Conservation (phyloP, 495 filamentous ascomycete genomes). For the Cenococcum geophilum region DNA sequence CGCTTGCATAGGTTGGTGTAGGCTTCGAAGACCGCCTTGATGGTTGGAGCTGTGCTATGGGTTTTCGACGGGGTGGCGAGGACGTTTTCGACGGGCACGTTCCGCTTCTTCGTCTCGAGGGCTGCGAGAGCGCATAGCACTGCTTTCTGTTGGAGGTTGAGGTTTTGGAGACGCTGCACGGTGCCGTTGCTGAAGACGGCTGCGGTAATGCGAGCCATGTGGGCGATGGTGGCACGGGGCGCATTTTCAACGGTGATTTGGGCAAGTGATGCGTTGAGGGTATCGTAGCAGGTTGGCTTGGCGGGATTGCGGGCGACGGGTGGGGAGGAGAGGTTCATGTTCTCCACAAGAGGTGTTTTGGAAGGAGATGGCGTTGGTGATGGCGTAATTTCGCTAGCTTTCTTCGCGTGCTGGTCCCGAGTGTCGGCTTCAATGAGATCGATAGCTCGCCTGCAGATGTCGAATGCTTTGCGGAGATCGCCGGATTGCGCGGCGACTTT, state of each 20-base stretch:
- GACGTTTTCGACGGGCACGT: slow-evolving; percentile 26
- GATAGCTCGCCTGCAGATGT: slow-evolving; percentile 82
- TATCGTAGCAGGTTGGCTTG: slow-evolving; percentile 18
- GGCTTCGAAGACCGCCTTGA: slow-evolving; percentile 69
- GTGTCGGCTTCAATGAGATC: slow-evolving; percentile 86
- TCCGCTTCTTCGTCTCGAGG: slow-evolving; percentile 58
- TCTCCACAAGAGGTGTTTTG: slow-evolving; percentile 58
- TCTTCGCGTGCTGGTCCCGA: slow-evolving; percentile 53
- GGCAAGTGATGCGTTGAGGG: slow-evolving; percentile 41
- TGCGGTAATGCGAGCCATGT: slow-evolving; percentile 83
- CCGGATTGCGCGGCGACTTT: slow-evolving; percentile 92
- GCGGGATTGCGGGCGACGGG: slow-evolving; percentile 30
- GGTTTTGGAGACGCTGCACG: slow-evolving; percentile 68
- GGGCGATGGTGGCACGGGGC: slow-evolving; percentile 79
- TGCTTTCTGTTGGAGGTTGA: slow-evolving; percentile 96
- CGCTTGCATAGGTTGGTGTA: slow-evolving; percentile 75
- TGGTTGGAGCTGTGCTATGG: slow-evolving; percentile 53
- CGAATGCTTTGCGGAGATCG: slow-evolving; percentile 91
- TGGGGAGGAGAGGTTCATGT: slow-evolving; percentile 63
- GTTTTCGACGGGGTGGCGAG: slow-evolving; percentile 53
- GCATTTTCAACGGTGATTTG: slow-evolving; percentile 65
- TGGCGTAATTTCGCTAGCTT: slow-evolving; percentile 47
- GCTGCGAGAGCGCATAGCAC: slow-evolving; percentile 82
- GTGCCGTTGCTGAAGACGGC: slow-evolving; percentile 80
- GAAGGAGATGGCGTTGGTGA: slow-evolving; percentile 44